Percentiles rank a stretch among this genome's conserved stretches.
Evolutionary conservation across 176 grass and related monocot genomes (phyloP).

Genomic region (Cenchrus fungigraminus): DNA sequence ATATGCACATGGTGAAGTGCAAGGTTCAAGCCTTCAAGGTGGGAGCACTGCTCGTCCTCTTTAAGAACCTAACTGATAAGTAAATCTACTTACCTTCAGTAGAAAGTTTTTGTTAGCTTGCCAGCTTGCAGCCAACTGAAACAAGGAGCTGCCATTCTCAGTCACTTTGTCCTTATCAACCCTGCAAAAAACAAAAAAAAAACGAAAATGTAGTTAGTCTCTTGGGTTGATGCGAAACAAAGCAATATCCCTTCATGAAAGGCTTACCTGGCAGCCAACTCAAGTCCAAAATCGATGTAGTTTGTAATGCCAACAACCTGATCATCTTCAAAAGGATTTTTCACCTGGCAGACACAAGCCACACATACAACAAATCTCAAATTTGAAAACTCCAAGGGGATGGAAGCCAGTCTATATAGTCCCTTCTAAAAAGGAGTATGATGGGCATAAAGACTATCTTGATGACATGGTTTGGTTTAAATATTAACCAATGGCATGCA

Average conservation of each 20-base stretch:
- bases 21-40: not conserved
- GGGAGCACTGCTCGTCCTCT: not conserved
- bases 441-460: slow-evolving; percentile 8
- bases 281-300: slow-evolving; percentile 93
- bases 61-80: slow-evolving; percentile 21
- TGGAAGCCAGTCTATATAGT: not conserved
- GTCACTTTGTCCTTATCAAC: slow-evolving; percentile 61
- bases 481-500: slow-evolving; percentile 8
- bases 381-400: not conserved
- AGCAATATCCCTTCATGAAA: slow-evolving; percentile 7
- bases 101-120: slow-evolving; percentile 98
- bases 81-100: slow-evolving; percentile 64
- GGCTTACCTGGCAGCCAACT: slow-evolving; percentile 75
- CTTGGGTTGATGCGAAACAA: slow-evolving; percentile 19
- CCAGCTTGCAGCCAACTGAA: slow-evolving; percentile 94
- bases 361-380: slow-evolving; percentile 17
- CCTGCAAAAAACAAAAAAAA: slow-evolving; percentile 37
- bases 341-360: slow-evolving; percentile 56
- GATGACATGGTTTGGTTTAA: slow-evolving; percentile 1
- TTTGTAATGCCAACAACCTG: slow-evolving; percentile 97
- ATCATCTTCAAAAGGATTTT: slow-evolving; percentile 91
- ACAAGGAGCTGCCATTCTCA: slow-evolving; percentile 51
- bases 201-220: slow-evolving; percentile 20
- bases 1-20: not conserved
- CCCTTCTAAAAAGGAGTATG: not conserved